Conservation (phyloP, 352 stramenopile genomes). For the Albugo candida region DNA sequence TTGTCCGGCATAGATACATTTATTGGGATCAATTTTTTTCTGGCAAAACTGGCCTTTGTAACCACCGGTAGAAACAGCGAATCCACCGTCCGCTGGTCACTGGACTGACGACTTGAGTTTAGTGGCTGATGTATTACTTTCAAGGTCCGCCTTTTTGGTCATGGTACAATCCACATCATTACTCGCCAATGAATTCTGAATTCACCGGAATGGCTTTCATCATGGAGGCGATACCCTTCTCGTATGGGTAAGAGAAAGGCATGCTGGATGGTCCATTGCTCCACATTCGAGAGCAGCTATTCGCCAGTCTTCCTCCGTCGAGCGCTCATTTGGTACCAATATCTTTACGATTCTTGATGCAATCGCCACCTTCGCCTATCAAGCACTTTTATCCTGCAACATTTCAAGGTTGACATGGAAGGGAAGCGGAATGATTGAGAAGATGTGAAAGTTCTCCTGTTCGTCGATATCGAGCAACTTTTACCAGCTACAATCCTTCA, state of each 20-base stretch:
- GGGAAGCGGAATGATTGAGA: conserved; percentile 94
- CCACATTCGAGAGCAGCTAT: conserved; percentile 95
- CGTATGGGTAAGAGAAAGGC: conserved; percentile 22
- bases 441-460: conserved; percentile 96
- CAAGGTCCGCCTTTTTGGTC: conserved; percentile 91
- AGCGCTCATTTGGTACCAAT: conserved; percentile 90
- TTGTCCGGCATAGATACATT: background rate
- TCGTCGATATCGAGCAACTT: conserved; percentile 90
- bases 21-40: conserved; percentile 20
- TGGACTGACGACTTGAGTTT: conserved; percentile 36
- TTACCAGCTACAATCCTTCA: conserved; percentile 85
- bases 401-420: conserved; percentile 74
- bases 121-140: conserved; percentile 69
- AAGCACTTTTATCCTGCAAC: conserved; percentile 86
- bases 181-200: conserved; percentile 96
- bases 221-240: conserved; percentile 53
- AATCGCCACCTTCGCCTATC: conserved; percentile 86
- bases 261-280: conserved; percentile 67
- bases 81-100: conserved; percentile 17
- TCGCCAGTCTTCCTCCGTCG: conserved; percentile 91
- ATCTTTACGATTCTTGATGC: conserved; percentile 89
- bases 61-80: conserved; percentile 17
- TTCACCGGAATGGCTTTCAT: conserved; percentile 80
- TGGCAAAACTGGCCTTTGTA: conserved; percentile 65
- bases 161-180: conserved; percentile 99